A percentile compares a stretch with the other conserved stretches of the same genome.
Conservation (phyloP, 1,284 basidiomycete genomes). For the Gomphus bonarii region DNA sequence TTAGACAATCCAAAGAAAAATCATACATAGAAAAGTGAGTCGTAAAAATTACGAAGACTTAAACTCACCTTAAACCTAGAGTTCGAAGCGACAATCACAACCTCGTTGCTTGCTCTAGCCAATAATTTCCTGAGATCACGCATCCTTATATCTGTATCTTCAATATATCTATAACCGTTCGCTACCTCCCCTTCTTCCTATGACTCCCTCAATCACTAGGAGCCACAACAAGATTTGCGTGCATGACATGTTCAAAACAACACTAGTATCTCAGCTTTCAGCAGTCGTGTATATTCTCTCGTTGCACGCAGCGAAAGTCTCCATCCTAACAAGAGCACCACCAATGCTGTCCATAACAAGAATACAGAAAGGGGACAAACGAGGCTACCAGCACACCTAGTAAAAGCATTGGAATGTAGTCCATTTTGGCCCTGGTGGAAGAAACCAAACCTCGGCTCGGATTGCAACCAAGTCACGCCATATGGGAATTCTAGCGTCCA, state of each 20-base stretch:
- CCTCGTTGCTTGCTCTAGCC: constrained; percentile 8
- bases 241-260: not conserved
- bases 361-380: not conserved
- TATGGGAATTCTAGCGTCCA: constrained; percentile 4
- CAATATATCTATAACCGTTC: constrained; percentile 7
- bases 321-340: constrained; percentile 1
- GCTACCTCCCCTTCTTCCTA: not conserved
- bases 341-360: not conserved
- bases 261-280: constrained; percentile 1
- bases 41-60: too few species aligned
- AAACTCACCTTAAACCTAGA: constrained; percentile 6
- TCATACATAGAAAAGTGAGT: too few species aligned
- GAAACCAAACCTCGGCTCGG: constrained; percentile 1
- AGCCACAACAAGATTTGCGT: not conserved
- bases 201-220: not conserved
- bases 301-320: not conserved
- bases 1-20: too few species aligned
- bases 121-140: constrained; percentile 5
- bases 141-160: constrained; percentile 10
- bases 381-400: not conserved
- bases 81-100: constrained; percentile 4
- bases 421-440: constrained; percentile 4
- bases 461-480: not conserved
- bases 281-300: not conserved
- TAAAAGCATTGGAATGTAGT: constrained; percentile 6